Evolutionary conservation across 2,329 filamentous ascomycete genomes (phyloP), one percentile per base, ranked within the genome.

Genomic region (Claviceps citrina): DNA sequence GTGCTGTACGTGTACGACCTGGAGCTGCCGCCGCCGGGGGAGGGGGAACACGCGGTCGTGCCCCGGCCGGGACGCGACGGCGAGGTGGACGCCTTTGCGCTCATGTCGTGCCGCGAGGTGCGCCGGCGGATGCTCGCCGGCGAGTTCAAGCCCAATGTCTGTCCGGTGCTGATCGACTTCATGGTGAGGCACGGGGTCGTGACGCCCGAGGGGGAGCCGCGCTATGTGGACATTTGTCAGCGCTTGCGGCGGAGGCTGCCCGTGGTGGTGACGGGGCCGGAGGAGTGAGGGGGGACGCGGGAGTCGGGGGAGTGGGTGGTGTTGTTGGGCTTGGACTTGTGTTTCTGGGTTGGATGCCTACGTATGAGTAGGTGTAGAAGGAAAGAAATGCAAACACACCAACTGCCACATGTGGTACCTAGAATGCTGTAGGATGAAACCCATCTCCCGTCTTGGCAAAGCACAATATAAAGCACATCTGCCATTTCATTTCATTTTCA

Each of bases 91-190:
- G 71, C 73, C 44, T 93, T 93, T 53, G 64, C 72, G 46, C 62
- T 87, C 46, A 76, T 78, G 74, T 68, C 59, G 8, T 64, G 86
- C 9, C 54, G 55, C 0, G 62, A 71, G 51, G 73, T 87, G 4
- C 67, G 74, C 53, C 54, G 62, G 39, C 73, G 76, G 1, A 65
- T 93, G 64, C 59, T 66, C 15, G 64, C 64, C 13, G 76, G 76
- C 3, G 75, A 84, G 55, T 93, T 93, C 63, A 93, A 93, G 65
- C 80, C 85, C 0, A 91, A 93, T 51, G 85, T 84, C 49, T 78
- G 81, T 20, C 54, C 81, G 24, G 78, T 89, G 36, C 65, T 89
- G 62, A 66, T 91, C 36, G 84, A 93, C 52, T 93, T 93, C 56
- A 75, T 93, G 49, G 63, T 93, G 34, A 63, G 85, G 19, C 84